Evolutionary conservation across 2,329 filamentous ascomycete genomes (phyloP), one percentile per base, ranked within the genome.

Genomic region (Fusarium chaquense): DNA sequence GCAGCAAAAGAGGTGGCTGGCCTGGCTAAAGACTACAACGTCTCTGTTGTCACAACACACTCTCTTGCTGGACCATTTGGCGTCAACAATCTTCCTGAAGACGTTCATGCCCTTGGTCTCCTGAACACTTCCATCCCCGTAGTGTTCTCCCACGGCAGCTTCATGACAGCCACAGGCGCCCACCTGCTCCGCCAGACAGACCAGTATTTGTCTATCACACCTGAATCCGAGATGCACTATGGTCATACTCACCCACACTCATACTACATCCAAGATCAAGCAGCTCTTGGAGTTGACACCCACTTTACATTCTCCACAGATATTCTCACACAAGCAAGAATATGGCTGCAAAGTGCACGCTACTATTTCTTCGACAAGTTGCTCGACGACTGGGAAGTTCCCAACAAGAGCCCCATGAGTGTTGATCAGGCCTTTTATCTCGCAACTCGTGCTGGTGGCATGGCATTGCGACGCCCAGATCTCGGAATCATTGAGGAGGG

Each of bases 171-270:
- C 1, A 59, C 65, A 0, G 81, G 83, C 16, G 77, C 78, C 1
- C 55, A 75, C 2, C 77, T 86, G 1, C 80, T 89, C 1, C 83
- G 84, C 13, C 62, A 75, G 0, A 81, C 81, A 3, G 84, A 88
- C 75, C 82, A 87, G 52, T 84, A 84, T 76, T 76, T 89, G 43
- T 86, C 85, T 53, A 86, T 86, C 61, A 89, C 87, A 0, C 85
- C 86, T 2, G 87, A 89, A 70, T 86, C 84, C 0, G 87, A 89
- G 70, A 83, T 87, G 80, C 85, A 87, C 73, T 88, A 84, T 74
- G 86, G 87, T n/a, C 85, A 87, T 69, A 79, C 77, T 1, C 84
- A 88, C 60, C 79, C 80, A 2, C 72, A 76, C 38, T 80, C 77
- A 20, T 79, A 83, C 55, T 73, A 79, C 11, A 77, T 84, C 30